phyloP scores from a whole-genome alignment of 2,329 filamentous ascomycete species.

The Diplocarpon rosae region DNA sequence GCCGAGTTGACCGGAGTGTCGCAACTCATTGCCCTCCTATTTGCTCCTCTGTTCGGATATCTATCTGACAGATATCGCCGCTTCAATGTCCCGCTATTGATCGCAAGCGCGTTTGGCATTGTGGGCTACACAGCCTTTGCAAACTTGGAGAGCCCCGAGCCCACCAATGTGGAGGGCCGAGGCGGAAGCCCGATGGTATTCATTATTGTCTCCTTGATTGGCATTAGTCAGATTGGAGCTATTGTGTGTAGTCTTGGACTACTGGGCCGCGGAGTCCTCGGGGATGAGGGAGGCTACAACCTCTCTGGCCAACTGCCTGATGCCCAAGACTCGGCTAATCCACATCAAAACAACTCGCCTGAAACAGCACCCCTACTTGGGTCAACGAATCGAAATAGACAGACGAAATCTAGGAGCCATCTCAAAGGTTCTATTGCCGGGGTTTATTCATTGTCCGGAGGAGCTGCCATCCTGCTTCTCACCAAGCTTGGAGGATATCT shows the following conservation, averaged over 20 bases:
- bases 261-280: conserved; percentile 68
- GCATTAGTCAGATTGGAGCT: conserved; percentile 87
- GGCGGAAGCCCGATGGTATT: conserved; percentile 62
- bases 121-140: conserved; percentile 70
- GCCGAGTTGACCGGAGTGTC: conserved; percentile 81
- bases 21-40: conserved; percentile 74
- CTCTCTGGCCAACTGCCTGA: conserved; percentile 23
- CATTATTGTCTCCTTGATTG: conserved; percentile 67
- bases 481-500: conserved; percentile 83
- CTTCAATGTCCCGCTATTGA: conserved; percentile 63
- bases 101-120: conserved; percentile 63
- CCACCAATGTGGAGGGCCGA: conserved; percentile 48
- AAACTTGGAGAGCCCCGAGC: conserved; percentile 65
- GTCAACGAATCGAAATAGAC: conserved; percentile 12
- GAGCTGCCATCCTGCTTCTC: conserved; percentile 77
- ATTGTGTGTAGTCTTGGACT: conserved; percentile 94
- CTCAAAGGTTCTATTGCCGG: conserved; percentile 93
- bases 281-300: conserved; percentile 30
- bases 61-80: conserved; percentile 56
- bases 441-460: conserved; percentile 84
- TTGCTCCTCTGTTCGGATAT: conserved; percentile 80
- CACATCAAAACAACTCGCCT: not conserved
- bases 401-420: conserved; percentile 21
- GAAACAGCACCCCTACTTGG: conserved; percentile 26
- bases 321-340: conserved; percentile 1